phyloP scores from a whole-genome alignment of 164 flowering plant species.

The Kingdonia uniflora region DNA sequence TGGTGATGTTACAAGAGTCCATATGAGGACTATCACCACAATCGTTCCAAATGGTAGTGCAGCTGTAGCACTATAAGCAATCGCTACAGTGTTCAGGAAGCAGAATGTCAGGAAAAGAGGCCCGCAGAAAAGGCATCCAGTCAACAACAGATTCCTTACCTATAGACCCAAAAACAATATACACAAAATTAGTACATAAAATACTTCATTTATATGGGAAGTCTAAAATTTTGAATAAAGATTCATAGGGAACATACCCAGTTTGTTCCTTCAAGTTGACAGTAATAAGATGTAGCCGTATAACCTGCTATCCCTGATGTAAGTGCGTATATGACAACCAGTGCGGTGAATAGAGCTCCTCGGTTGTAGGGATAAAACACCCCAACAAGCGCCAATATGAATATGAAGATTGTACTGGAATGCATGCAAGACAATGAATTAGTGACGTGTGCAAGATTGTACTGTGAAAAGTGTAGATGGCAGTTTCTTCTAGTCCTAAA shows the following conservation, averaged over 20 bases:
- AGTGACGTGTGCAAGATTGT: too few relatives aligned
- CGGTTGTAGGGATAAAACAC: conserved; percentile 37
- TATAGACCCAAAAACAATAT: conserved; percentile 7
- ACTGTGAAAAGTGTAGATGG: too few relatives aligned
- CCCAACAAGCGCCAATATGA: conserved; percentile 30
- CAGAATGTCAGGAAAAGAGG: conserved; percentile 34
- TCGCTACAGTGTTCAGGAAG: conserved; percentile 35
- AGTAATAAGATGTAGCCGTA: conserved; percentile 32
- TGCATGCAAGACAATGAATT: neutral
- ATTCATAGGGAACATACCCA: conserved; percentile 17
- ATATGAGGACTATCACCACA: conserved; percentile 33
- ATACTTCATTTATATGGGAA: neutral
- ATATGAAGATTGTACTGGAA: conserved; percentile 33
- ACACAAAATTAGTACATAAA: neutral
- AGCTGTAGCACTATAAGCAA: conserved; percentile 34
- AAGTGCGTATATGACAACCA: conserved; percentile 33
- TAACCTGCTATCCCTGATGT: conserved; percentile 37
- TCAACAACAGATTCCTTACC: conserved; percentile 33
- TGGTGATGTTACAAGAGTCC: conserved; percentile 34
- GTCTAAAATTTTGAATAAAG: neutral
- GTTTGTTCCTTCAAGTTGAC: conserved; percentile 36
- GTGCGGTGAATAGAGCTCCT: conserved; percentile 33
- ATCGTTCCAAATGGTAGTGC: conserved; percentile 37
- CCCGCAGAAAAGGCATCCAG: conserved; percentile 36
- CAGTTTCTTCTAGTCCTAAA: too few relatives aligned